phyloP scores from a whole-genome alignment of 257 asterid genomes.

The Prunella vulgaris region DNA sequence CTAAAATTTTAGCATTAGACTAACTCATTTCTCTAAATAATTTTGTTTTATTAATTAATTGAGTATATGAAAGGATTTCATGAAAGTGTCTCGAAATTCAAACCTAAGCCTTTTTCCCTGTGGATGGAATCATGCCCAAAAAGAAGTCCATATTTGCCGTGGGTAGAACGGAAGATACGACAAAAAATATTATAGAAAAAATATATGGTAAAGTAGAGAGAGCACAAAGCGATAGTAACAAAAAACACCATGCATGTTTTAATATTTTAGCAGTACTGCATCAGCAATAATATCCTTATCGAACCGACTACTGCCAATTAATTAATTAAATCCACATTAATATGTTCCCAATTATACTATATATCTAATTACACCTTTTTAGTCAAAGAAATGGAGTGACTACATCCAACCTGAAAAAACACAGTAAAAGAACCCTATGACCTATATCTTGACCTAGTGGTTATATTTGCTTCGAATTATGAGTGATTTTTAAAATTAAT shows the following conservation, averaged over 20 bases:
- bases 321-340: background rate
- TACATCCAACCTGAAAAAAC: background rate
- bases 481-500: no score
- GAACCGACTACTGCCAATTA: background rate
- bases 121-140: constrained; percentile 10
- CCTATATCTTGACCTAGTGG: background rate
- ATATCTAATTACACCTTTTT: constrained; percentile 16
- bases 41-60: background rate
- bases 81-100: background rate
- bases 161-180: background rate
- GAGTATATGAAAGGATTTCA: no score
- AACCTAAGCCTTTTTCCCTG: background rate
- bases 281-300: constrained; percentile 12
- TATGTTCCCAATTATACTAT: background rate
- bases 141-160: constrained; percentile 7
- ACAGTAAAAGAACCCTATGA: background rate
- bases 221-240: constrained; percentile 5
- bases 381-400: constrained; percentile 26
- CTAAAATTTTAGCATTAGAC: no score
- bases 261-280: constrained; percentile 9
- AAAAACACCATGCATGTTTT: background rate
- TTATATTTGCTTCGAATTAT: no score
- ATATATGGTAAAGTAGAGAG: constrained; percentile 6
- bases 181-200: background rate
- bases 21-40: background rate